Evolutionary conservation across 2,329 filamentous ascomycete genomes (phyloP), one percentile per base, ranked within the genome.

Genomic region (Coleophoma cylindrospora): DNA sequence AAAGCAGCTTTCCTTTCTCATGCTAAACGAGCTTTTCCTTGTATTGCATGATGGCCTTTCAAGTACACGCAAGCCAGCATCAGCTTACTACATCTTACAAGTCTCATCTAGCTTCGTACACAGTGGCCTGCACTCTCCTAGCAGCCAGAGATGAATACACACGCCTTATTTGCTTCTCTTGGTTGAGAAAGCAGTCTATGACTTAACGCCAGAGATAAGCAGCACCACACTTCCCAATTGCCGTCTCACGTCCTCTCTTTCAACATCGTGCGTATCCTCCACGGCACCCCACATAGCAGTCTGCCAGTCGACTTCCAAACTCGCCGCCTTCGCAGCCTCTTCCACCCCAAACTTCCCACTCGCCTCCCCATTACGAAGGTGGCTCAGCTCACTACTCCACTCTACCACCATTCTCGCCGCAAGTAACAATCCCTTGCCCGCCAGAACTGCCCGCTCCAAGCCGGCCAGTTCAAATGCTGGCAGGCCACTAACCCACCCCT

Each of bases 221-320:
- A 97, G 66, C 14, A 96, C 77, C 11, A 90, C 88, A 66, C 90
- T 95, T 13, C 92, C 94, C 52, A 97, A 72, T 71, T 97, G 94
- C 62, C 92, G 79, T 64, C 83, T 80, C 57, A 97, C 60, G 68
- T 99, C 94, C 69, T 95, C 92, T 68, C 85, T 88, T 62, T 95
- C 87, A 1, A 99, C 94, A 74, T 99, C 94, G 70, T 99, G 94
- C 27, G 91, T 96, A 69, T 99, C 64, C 50, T 99, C 94, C 1
- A 99, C 94, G 74, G 96, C 91, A 9, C 94, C 94, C 92, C 94
- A 97, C 69, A 87, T 84, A 27, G 80, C 74, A 1, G 86, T 95
- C 77, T 99, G 94, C 86, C 90, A 96, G 56, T 82, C 77, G 14
- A 96, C 89, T 73, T 99, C 94, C 40, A 95, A 67, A 61, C 81